phyloP scores from a whole-genome alignment of 768 basidiomycete genomes.

The Leucosporidium yakuticum region DNA sequence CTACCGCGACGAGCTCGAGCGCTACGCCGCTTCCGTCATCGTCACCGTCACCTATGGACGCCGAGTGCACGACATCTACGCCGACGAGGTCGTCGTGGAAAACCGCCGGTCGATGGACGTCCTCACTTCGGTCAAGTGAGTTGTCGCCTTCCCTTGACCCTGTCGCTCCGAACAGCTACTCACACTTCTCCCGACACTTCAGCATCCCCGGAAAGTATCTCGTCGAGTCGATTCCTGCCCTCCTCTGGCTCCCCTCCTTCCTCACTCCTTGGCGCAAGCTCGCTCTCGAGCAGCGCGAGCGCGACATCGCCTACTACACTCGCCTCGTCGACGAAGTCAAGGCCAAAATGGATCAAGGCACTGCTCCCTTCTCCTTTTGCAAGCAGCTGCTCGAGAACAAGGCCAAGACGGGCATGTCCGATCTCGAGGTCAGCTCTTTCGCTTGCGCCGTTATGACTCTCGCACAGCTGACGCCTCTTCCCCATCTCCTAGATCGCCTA shows the following conservation, averaged over 20 bases:
- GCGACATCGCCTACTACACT: conserved; percentile 22
- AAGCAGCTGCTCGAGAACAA: conserved; percentile 26
- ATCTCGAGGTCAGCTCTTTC: conserved; percentile 9
- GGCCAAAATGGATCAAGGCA: conserved; percentile 13
- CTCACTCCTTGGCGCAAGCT: conserved; percentile 32
- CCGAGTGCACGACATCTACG: conserved; percentile 23
- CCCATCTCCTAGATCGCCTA: conserved; percentile 8
- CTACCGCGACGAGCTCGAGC: conserved; percentile 29
- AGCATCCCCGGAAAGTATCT: conserved; percentile 33
- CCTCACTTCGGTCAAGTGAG: conserved; percentile 26
- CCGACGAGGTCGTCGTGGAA: conserved; percentile 23
- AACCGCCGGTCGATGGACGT: conserved; percentile 22
- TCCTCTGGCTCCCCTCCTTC: conserved; percentile 31
- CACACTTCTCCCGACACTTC: not conserved
- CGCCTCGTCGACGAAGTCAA: conserved; percentile 34
- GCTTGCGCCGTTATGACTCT: not conserved
- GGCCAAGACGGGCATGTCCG: conserved; percentile 14
- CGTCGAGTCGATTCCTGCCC: conserved; percentile 33
- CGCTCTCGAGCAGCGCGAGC: conserved; percentile 21
- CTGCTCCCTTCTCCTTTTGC: conserved; percentile 17
- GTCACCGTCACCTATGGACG: conserved; percentile 30
- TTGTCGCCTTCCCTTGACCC: no score
- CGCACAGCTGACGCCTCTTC: not conserved
- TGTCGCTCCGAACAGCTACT: not conserved
- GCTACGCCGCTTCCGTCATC: conserved; percentile 28